Base-by-base conservation (phyloP, 176 grass and related monocot species). In the Phyllostachys edulis region DNA sequence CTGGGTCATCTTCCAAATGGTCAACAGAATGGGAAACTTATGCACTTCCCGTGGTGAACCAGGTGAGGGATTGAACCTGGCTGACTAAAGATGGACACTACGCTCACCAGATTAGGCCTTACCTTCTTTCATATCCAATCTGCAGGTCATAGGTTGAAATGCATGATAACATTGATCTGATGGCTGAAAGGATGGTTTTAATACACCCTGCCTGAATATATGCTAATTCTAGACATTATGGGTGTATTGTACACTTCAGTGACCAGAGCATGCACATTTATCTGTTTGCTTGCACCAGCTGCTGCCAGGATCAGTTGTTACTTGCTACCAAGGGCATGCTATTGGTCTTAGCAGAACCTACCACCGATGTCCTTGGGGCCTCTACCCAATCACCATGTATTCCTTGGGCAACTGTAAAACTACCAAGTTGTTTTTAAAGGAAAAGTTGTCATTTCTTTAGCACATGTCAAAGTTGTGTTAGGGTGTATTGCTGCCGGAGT, bases 31-130 rank as follows among this genome's bases (percentile, higher is more conserved):
- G 93, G 96, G 89, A 90, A 89, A 73, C 69, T 23, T 67, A 81
- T 86, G 96, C 91, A 7, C 80, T 94, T 76, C 87, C 96, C 49
- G 75, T 94, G 21, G 88, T 98, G 77, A 92, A 80, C 26, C 82
- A 91, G 87, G 92, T 75, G 79, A 80, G 70, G n/a, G 64, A 36
- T 32, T 70, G 65, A 79, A 61, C 14, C 67, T 79, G 16, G 1
- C 9, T 71, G 15, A 6, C 51, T 89, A 21, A 44, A 59, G 4
- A 55, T 71, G 11, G 36, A 29, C 26, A 60, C 36, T 71, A 44
- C 37, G 82, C 32, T 73, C 37, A 42, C 20, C 27, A 74, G 21
- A 76, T 67, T 83, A 57, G 20, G 15, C 12, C 17, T 80, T 57
- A 76, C 38, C 71, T 56, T 59, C 2, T 46, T 85, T 39, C 21